Evolutionary conservation across 495 filamentous ascomycete genomes (phyloP), one percentile per base, ranked within the genome.

Genomic region (Pyrenopolyporus hunteri): DNA sequence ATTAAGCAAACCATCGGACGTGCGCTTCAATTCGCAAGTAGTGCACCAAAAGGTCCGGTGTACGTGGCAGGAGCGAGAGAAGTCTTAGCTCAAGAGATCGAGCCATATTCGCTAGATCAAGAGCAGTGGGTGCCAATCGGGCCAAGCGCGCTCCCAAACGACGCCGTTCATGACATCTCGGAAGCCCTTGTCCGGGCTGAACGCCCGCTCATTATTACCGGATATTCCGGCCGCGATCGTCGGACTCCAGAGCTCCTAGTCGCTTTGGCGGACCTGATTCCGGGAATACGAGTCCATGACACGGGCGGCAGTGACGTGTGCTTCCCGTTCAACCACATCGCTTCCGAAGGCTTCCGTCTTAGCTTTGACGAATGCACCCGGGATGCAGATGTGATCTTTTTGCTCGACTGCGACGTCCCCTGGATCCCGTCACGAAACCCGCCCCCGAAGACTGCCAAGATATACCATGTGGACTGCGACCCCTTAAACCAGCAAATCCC

Each of bases 1-100:
- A 81, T 91, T 29, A 92, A 92, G 70, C 89, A 91, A 74, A 85
- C 90, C 50, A 84, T 92, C 29, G 87, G 87, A 33, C 84, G 89
- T 2, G 89, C 89, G 2, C 67, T 92, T 48, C 86, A 87, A 55
- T 91, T 90, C 64, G 89, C 89, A 0, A 90, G 74, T 49, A 85
- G 82, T 50, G 82, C 89, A 43, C 89, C 89, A 1, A 80, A 87
- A 63, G 89, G 89, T 0, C 89, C 89, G 0, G 88, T 89, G 0
- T 91, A 92, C 63, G 72, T 91, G 10, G 74, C 79, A 31, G 83
- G 84, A 4, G 86, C 88, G 3, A 77, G 89, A 53, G 89, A 92
- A 62, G 79, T 87, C 4, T 83, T 92, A 78, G 89, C 89, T 55
- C 82, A 91, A 59, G 87, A 91, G 37, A 86, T 91, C 53, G 77